Conservation (phyloP, 2,329 filamentous ascomycete species). For the Trichoderma polysporum region DNA sequence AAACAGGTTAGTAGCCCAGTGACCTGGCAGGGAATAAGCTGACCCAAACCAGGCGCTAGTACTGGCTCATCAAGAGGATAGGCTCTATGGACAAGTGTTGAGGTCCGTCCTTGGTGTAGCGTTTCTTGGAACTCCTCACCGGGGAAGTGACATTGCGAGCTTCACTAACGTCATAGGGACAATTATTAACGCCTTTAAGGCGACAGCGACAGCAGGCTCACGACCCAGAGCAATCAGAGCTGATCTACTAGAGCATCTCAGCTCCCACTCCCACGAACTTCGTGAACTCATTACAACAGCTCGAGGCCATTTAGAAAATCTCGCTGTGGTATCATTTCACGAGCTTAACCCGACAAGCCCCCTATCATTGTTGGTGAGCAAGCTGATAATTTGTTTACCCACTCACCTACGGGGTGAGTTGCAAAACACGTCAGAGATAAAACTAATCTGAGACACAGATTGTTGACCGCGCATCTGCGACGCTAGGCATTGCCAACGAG, state of each 20-base stretch:
- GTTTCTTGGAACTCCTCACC: constrained; percentile 36
- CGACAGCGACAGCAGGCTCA: constrained; percentile 5
- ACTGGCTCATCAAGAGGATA: constrained; percentile 25
- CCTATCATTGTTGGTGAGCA: no score
- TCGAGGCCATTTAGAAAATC: no score
- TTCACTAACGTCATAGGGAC: constrained; percentile 25
- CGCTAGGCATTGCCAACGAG: constrained; percentile 26
- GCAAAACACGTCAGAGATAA: constrained; percentile 23
- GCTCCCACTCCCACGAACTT: constrained; percentile 22
- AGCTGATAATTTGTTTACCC: no score
- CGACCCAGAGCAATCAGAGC: constrained; percentile 15
- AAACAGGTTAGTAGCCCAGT: constrained; percentile 28
- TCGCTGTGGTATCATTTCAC: no score
- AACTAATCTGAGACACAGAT: constrained; percentile 28
- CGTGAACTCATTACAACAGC: constrained; percentile 20
- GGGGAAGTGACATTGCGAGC: constrained; percentile 29
- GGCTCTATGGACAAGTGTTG: constrained; percentile 21
- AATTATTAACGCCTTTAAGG: constrained; percentile 7
- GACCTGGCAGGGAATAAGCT: background rate
- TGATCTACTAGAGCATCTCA: constrained; percentile 28
- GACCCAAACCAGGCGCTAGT: constrained; percentile 25
- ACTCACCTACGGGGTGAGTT: no score
- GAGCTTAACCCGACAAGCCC: no score
- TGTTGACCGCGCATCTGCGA: constrained; percentile 30
- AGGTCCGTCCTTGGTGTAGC: constrained; percentile 26